Base-by-base conservation (phyloP, 176 grass and related monocot species). In the Miscanthus lutarioriparius region DNA sequence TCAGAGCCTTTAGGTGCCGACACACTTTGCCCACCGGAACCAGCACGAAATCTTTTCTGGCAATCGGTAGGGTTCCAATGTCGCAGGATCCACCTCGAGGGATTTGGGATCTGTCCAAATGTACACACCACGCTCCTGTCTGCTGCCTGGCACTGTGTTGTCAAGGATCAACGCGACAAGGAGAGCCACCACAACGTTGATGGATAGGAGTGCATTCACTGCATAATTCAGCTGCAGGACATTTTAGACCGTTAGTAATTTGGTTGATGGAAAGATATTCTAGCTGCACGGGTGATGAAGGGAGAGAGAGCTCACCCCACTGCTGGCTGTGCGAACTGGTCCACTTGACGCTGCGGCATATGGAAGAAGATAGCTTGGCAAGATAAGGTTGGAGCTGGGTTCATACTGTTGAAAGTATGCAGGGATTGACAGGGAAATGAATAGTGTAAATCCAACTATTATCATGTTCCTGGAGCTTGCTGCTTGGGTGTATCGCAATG, bases 381-480 rank as follows among this genome's bases (percentile, higher is more conserved):
- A 86, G 83, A 96, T 96, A 82, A 99, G 88, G 66, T 40, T 89
- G 45, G 93, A 83, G 76, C 81, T 96, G 51, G 91, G 91, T 62
- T 91, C 90, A 79, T 96, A 96, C 59, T 95, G 93, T 56, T 99
- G 96, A 85, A 99, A 92, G 61, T 94, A 99, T 22, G 96, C 89
- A 0, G 93, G 93, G 30, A 99, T 83, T 1, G 96, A 96, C 39
- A 99, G 62, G 67, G 96, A 99, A 51, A 99, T 96, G 77, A 99
- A 99, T 35, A 99, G 86, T 22, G 96, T 99, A 87, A 99, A 99
- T 25, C 93, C 96, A 10, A 99, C 89, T n/a, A 99, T 99, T 86
- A 99, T 96, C 83, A 99, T 92, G 84, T 99, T 99, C 20, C 96
- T 95, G n/a, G 96, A 96, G 83, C 96, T 99, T 72, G 79, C 93